phyloP scores from a whole-genome alignment of 169 alveolate species.

The Cyclospora cayetanensis region DNA sequence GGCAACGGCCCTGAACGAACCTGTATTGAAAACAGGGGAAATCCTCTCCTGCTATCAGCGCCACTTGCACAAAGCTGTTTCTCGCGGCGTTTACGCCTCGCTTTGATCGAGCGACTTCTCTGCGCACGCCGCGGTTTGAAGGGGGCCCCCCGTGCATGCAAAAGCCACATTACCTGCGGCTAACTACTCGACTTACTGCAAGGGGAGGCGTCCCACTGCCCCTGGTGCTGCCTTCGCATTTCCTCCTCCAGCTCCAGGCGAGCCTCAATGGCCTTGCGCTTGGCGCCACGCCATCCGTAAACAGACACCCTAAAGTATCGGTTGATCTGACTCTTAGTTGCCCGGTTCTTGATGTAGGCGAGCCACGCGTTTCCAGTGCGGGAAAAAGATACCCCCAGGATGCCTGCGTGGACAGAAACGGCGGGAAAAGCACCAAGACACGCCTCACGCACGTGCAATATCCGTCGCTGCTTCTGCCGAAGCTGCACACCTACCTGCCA shows the following conservation, averaged over 20 bases:
- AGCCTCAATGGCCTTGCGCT: conserved; percentile 50
- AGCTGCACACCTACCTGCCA: too few relatives aligned
- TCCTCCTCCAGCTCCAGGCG: conserved; percentile 42
- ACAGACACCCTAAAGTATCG: conserved; percentile 27
- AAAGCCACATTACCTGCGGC: too few relatives aligned
- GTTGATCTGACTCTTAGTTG: conserved; percentile 37
- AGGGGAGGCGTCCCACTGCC: conserved; percentile 34
- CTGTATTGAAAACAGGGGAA: too few relatives aligned
- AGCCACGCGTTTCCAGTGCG: conserved; percentile 62
- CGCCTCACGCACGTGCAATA: too few relatives aligned
- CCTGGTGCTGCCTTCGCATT: conserved; percentile 15
- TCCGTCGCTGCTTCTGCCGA: neutral
- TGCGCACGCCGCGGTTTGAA: neutral
- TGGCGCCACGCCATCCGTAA: conserved; percentile 41
- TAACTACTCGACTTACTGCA: conserved; percentile 36
- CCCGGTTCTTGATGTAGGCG: conserved; percentile 61
- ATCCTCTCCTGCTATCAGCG: too few relatives aligned
- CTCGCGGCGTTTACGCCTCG: too few relatives aligned
- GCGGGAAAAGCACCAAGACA: neutral
- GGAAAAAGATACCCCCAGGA: conserved; percentile 40
- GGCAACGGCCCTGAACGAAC: neutral
- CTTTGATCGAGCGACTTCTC: too few relatives aligned
- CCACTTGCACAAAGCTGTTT: too few relatives aligned
- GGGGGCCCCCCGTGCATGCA: neutral
- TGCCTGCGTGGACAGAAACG: neutral